Conservation (phyloP, 2,329 filamentous ascomycete genomes). For the Xylariales sp. region DNA sequence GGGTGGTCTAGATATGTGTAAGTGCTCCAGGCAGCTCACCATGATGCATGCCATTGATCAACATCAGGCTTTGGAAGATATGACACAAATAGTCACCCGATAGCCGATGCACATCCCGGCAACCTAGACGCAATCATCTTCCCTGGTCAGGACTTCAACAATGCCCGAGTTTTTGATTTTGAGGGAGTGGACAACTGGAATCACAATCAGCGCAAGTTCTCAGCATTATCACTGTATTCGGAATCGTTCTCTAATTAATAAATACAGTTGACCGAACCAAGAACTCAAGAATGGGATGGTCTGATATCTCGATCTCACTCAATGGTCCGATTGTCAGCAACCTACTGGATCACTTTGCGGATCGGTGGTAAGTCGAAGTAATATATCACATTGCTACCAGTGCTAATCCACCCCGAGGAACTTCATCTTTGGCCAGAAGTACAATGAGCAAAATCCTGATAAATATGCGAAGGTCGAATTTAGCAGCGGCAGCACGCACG, state of each 20-base stretch:
- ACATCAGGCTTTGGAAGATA: not conserved
- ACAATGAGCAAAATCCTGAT: slow-evolving; percentile 47
- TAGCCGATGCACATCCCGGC: slow-evolving; percentile 77
- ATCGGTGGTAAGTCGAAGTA: slow-evolving; percentile 59
- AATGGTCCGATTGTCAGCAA: slow-evolving; percentile 71
- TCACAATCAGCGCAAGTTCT: slow-evolving; percentile 64
- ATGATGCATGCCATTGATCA: too few relatives aligned
- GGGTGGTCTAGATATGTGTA: slow-evolving; percentile 82
- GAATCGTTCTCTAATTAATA: slow-evolving; percentile 10
- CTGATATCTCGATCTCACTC: slow-evolving; percentile 75
- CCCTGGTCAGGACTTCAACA: slow-evolving; percentile 91
- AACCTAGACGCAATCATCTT: slow-evolving; percentile 74
- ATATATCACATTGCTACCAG: not conserved
- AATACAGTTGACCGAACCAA: slow-evolving; percentile 67
- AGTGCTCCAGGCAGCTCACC: too few relatives aligned
- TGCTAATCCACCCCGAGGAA: slow-evolving; percentile 46
- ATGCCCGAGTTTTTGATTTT: slow-evolving; percentile 79
- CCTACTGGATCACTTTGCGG: slow-evolving; percentile 71
- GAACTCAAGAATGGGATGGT: slow-evolving; percentile 88
- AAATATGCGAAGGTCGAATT: slow-evolving; percentile 39
- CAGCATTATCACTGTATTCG: not conserved
- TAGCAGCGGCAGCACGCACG: slow-evolving; percentile 16
- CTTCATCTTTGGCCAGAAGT: slow-evolving; percentile 82
- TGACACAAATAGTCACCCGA: slow-evolving; percentile 54
- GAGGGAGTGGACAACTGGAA: slow-evolving; percentile 72